A percentile compares a stretch with the other conserved stretches of the same genome.
phyloP scores from a whole-genome alignment of 2,329 filamentous ascomycete genomes.

The Scolecobasidium constrictum region DNA sequence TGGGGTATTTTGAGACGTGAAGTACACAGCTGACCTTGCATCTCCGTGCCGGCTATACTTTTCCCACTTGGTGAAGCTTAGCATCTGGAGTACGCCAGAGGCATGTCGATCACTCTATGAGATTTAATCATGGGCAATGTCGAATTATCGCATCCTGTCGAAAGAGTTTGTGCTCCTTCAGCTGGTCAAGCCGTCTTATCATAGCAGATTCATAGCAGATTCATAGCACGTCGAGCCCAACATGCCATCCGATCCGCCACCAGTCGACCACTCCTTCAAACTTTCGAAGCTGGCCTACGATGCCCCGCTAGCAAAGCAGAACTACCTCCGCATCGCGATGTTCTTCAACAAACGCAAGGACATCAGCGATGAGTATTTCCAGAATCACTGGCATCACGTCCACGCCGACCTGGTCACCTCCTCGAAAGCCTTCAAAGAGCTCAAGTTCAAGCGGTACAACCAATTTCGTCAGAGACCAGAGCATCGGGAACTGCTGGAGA shows the following conservation, averaged over 20 bases:
- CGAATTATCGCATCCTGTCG: no score
- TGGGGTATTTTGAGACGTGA: no score
- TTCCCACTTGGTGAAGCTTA: no score
- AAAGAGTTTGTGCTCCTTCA: no score
- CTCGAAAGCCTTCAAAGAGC: constrained; percentile 2
- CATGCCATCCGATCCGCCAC: constrained; percentile 1
- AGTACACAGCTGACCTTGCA: no score
- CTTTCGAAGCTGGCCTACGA: background rate
- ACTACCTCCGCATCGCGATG: background rate
- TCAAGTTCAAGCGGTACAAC: background rate
- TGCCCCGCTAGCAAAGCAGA: constrained; percentile 3
- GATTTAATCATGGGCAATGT: no score
- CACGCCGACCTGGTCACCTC: constrained; percentile 4
- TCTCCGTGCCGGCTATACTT: no score
- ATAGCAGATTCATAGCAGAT: no score
- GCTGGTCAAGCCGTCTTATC: no score
- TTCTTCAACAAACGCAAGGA: constrained; percentile 2
- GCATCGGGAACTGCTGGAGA: background rate
- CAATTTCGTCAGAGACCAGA: background rate
- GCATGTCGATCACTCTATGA: no score
- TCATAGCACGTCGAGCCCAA: no score
- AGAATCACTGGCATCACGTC: constrained; percentile 1
- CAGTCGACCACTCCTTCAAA: background rate
- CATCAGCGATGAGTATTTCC: constrained; percentile 4
- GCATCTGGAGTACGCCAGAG: no score